Evolutionary conservation across 1,139 yeast species (phyloP).

Genomic region (Taphrina deformans): DNA sequence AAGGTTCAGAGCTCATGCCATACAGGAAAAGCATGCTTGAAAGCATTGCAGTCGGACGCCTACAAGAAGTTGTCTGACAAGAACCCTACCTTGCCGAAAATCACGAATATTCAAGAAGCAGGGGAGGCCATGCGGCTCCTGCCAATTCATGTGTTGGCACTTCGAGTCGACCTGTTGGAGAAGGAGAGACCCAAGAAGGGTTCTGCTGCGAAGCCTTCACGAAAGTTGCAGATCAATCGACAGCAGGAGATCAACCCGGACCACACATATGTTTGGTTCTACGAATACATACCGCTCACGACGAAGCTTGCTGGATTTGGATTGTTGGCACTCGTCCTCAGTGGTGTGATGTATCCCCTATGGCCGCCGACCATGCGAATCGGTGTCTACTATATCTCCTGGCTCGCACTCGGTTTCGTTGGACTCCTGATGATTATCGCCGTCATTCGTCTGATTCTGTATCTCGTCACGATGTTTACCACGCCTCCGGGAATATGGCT

Average conservation of each 20-base stretch:
- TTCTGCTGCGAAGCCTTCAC: slow-evolving; percentile 51
- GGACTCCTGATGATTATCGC: slow-evolving; percentile 77
- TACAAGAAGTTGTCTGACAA: slow-evolving; percentile 60
- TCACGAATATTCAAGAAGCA: slow-evolving; percentile 58
- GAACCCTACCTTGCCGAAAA: slow-evolving; percentile 59
- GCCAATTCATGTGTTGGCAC: slow-evolving; percentile 71
- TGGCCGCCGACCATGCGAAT: slow-evolving; percentile 92
- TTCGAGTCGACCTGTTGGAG: slow-evolving; percentile 62
- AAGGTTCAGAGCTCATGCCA: neutral
- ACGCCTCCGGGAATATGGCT: slow-evolving; percentile 82
- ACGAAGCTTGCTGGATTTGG: slow-evolving; percentile 62
- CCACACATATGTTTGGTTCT: slow-evolving; percentile 83
- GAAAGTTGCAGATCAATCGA: slow-evolving; percentile 57
- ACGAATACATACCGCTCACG: slow-evolving; percentile 68
- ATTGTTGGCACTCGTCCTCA: slow-evolving; percentile 65
- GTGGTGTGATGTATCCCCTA: slow-evolving; percentile 84
- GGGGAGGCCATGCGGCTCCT: slow-evolving; percentile 63
- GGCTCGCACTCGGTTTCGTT: slow-evolving; percentile 71
- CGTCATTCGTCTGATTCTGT: slow-evolving; percentile 72
- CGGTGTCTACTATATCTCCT: slow-evolving; percentile 87
- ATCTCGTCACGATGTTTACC: slow-evolving; percentile 60
- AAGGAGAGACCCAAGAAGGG: slow-evolving; percentile 64
- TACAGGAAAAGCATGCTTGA: slow-evolving; percentile 65
- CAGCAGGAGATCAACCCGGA: slow-evolving; percentile 76
- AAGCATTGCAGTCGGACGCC: slow-evolving; percentile 75